phyloP scores from a whole-genome alignment of 1,284 basidiomycete genomes.

The Ceratobasidium papillatum region DNA sequence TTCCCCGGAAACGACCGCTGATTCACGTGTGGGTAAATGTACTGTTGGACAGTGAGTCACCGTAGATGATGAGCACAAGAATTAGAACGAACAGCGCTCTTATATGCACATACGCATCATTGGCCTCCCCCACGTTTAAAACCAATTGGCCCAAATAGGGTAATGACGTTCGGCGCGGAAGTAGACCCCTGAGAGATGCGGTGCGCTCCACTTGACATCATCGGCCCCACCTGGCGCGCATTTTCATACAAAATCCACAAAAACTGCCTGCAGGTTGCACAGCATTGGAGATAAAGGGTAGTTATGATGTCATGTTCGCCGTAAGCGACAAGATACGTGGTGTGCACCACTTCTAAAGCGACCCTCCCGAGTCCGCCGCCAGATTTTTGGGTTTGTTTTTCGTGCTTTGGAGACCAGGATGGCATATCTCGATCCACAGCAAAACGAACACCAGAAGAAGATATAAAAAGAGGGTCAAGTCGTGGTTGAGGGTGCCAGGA shows the following conservation, averaged over 20 bases:
- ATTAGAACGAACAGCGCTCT: not conserved
- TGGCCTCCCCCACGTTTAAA: conserved; percentile 7
- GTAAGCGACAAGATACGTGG: not conserved
- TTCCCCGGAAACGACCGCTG: conserved; percentile 10
- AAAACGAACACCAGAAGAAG: not conserved
- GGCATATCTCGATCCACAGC: not conserved
- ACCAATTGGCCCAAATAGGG: conserved; percentile 30
- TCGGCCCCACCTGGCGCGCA: not conserved
- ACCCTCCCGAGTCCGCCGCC: not conserved
- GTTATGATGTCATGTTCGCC: not conserved
- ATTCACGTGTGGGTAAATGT: conserved; percentile 24
- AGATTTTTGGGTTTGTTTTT: not conserved
- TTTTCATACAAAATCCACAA: conserved; percentile 1
- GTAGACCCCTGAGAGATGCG: not conserved
- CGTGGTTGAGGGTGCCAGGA: not conserved
- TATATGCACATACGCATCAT: conserved; percentile 21
- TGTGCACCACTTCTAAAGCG: not conserved
- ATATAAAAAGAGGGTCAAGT: not conserved
- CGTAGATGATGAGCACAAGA: not conserved
- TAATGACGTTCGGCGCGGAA: conserved; percentile 25
- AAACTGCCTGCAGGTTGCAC: not conserved
- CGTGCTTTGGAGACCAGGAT: not conserved
- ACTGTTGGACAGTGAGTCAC: not conserved
- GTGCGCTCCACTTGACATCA: conserved; percentile 13
- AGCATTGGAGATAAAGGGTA: not conserved